Base-by-base conservation (phyloP, 2,329 filamentous ascomycete genomes). In the Sclerotinia subarctica region DNA sequence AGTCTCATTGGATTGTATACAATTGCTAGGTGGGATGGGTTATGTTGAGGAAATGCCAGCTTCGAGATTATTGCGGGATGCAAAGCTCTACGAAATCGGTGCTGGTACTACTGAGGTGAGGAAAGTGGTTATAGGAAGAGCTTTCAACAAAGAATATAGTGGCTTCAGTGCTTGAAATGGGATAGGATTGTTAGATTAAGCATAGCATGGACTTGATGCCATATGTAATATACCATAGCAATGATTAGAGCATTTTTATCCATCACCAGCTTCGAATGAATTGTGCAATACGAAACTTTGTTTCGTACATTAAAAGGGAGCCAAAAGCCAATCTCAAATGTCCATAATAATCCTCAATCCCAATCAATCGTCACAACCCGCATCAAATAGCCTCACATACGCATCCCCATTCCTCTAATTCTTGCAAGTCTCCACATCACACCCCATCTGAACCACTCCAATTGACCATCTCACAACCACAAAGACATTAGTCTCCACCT, bases 11-110 rank as follows among this genome's bases (percentile, higher is more conserved):
- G 94, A 97, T 80, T 92, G 91, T 57, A 92, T 98, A 69, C 95
- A 99, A 80, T 84, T 97, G 69, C 86, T 99, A 76, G 95, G 95
- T 24, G 95, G 94, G 0, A 98, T 94, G 87, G 94, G 94, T 4
- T 98, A 98, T 77, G 88, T 96, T 73, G 96, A 97, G 79, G 95
- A 99, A 81, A 93, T 98, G 81, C 90, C 93, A 0, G 94, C 93
- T 0, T 96, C 94, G 29, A 84, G 94, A 72, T 84, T 98, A 72
- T 80, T 98, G 74, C 81, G 95, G 76, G 87, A 89, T 79, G 86
- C 87, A 47, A 89, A 90, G 78, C 79, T 99, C 69, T 99, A 99
- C 78, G 95, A 98, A 81, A 98, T 99, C 77, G 95, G 95, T 1
- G 95, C 95, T 6, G 95, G 95, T 7, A 98, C 95, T 4, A 97